Conservation (phyloP, 805 yeast species). For the Cyberlindnera galapagoensis region DNA sequence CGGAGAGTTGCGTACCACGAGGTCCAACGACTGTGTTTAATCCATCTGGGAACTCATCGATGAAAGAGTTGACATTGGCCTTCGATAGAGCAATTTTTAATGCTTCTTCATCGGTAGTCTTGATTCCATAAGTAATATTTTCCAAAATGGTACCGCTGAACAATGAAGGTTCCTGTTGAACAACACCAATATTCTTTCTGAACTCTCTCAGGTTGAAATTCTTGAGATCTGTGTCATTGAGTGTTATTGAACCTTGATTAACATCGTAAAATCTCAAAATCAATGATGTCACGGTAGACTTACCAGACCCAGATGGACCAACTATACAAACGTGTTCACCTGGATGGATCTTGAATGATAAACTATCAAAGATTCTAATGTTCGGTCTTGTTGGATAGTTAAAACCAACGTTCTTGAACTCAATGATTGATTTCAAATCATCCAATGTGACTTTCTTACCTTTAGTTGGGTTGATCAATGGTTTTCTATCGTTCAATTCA, state of each 20-base stretch:
- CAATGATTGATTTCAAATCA: conserved; percentile 38
- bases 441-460: conserved; percentile 42
- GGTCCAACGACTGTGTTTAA: conserved; percentile 81
- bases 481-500: conserved; percentile 75
- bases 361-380: conserved; percentile 52
- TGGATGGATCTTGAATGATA: conserved; percentile 55
- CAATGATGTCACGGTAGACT: conserved; percentile 79
- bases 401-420: conserved; percentile 59
- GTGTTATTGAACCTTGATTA: conserved; percentile 47
- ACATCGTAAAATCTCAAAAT: conserved; percentile 84
- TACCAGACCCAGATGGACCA: conserved; percentile 97
- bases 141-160: conserved; percentile 83
- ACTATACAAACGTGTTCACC: conserved; percentile 92
- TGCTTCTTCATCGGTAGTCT: conserved; percentile 50
- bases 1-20: conserved; percentile 82
- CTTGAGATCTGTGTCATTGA: conserved; percentile 59
- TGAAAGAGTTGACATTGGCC: conserved; percentile 70
- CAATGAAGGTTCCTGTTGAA: conserved; percentile 86
- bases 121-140: conserved; percentile 70
- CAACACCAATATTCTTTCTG: conserved; percentile 77
- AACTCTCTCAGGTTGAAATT: conserved; percentile 66
- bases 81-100: conserved; percentile 52
- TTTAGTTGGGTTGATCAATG: conserved; percentile 57
- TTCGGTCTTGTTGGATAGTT: conserved; percentile 81
- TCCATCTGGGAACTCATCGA: conserved; percentile 72